Percentiles rank a stretch among this genome's conserved stretches.
These are phyloP conservation scores for Dovyalis caffra DNA, from an alignment of 345 rosid genomes.

Conservation along the genomic window DNA sequence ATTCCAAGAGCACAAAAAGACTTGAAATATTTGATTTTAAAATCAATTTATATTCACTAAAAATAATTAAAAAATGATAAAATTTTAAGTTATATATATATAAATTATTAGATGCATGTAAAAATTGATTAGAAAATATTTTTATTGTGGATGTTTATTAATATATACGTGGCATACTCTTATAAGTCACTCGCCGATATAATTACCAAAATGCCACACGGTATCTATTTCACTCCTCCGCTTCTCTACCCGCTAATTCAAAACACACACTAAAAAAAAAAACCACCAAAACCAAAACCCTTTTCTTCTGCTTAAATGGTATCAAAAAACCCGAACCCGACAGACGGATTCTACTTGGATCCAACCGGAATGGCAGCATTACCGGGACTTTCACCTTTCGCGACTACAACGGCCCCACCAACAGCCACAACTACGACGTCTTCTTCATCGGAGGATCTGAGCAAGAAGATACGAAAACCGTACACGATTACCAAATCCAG, in stretches of 20 bases:
- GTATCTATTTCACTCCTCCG: constrained; percentile 17
- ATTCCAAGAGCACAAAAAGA: too few species aligned
- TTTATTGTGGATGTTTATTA: too few species aligned
- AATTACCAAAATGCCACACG: background rate
- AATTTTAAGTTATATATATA: too few species aligned
- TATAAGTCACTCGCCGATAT: background rate
- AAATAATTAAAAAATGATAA: too few species aligned
- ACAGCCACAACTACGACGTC: constrained; percentile 12
- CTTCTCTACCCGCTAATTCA: constrained; percentile 9
- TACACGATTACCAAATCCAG: constrained; percentile 91
- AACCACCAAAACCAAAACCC: background rate
- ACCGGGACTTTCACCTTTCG: constrained; percentile 20
- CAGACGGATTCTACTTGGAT: constrained; percentile 51
- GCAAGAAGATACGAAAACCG: constrained; percentile 83
- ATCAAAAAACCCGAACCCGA: constrained; percentile 57
- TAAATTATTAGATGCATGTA: too few species aligned
- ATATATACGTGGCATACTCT: constrained; percentile 31
- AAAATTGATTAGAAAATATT: too few species aligned
- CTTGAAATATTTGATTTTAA: too few species aligned
- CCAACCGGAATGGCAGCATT: constrained; percentile 15
- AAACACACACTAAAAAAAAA: constrained; percentile 14
- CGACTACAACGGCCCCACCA: background rate
- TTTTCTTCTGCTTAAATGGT: constrained; percentile 41
- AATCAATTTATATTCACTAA: too few species aligned
- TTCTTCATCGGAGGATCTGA: constrained; percentile 43